These are phyloP conservation scores for Senna tora DNA, from an alignment of 306 rosid species.

Conservation along the genomic window DNA sequence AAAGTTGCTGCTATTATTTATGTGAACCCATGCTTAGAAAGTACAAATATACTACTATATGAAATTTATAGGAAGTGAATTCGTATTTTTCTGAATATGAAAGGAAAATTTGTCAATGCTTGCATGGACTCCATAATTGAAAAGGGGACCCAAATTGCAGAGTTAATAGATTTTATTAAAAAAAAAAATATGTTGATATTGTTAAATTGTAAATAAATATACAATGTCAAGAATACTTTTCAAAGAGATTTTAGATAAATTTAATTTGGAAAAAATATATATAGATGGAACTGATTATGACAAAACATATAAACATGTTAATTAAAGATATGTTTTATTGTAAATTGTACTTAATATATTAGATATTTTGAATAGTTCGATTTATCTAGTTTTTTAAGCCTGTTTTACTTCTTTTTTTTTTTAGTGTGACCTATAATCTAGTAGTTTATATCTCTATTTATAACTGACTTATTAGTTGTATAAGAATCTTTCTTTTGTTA, in stretches of 20 bases:
- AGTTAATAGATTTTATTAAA: not conserved
- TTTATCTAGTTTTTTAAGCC: not conserved
- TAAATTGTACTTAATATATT: not conserved
- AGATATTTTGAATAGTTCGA: not conserved
- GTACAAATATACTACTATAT: not conserved
- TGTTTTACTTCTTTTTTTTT: no score
- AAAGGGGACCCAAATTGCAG: not conserved
- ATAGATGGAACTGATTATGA: no score
- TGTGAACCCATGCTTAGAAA: constrained; percentile 18
- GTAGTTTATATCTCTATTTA: no score
- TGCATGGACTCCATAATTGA: not conserved
- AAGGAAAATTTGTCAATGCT: not conserved
- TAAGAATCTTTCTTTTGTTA: no score
- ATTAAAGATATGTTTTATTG: no score
- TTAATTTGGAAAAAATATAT: no score
- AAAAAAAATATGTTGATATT: not conserved
- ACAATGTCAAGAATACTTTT: not conserved
- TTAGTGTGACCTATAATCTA: no score
- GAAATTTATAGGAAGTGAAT: constrained; percentile 1
- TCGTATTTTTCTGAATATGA: not conserved
- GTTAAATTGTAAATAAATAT: not conserved
- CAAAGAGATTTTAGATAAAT: no score
- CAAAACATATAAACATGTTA: no score
- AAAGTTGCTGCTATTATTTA: not conserved
- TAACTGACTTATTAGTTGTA: no score